phyloP scores from a whole-genome alignment of 306 rosid genomes.

The Cucumis sativus region DNA sequence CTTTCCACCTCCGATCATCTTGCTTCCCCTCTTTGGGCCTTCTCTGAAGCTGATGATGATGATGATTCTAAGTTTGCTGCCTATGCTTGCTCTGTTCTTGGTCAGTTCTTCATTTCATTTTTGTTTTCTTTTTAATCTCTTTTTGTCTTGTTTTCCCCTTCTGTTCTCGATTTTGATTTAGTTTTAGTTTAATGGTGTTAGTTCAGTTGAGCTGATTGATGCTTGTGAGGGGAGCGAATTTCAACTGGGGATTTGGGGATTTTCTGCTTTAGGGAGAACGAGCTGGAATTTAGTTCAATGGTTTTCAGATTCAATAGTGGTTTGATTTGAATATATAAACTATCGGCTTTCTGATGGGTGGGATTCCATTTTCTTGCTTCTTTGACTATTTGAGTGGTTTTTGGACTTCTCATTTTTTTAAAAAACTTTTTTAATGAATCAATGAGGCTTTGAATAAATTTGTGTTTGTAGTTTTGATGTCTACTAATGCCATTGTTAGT shows the following conservation, averaged over 20 bases:
- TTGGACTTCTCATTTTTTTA: not conserved
- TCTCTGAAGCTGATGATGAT: slow-evolving; percentile 32
- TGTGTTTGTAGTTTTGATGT: not conserved
- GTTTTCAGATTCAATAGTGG: not conserved
- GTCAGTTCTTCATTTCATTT: not conserved
- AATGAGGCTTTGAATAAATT: not conserved
- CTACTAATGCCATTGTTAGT: not conserved
- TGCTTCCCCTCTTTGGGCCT: slow-evolving; percentile 58
- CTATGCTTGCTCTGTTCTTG: slow-evolving; percentile 20
- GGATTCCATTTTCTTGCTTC: not conserved
- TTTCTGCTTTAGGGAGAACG: not conserved
- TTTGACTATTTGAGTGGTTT: not conserved
- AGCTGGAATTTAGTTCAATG: not conserved
- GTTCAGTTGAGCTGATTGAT: not conserved
- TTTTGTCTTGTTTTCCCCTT: not conserved
- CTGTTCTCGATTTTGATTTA: not conserved
- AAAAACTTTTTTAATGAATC: not conserved
- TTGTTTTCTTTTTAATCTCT: not conserved
- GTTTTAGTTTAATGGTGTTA: not conserved
- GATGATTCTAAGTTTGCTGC: slow-evolving; percentile 11
- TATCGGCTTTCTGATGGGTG: not conserved
- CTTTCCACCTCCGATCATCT: slow-evolving; percentile 44
- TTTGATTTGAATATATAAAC: not conserved
- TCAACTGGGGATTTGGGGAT: not conserved
- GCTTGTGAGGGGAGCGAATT: not conserved